Evolutionary conservation across 2,329 filamentous ascomycete genomes (phyloP).

Genomic region (Colletotrichum scovillei): DNA sequence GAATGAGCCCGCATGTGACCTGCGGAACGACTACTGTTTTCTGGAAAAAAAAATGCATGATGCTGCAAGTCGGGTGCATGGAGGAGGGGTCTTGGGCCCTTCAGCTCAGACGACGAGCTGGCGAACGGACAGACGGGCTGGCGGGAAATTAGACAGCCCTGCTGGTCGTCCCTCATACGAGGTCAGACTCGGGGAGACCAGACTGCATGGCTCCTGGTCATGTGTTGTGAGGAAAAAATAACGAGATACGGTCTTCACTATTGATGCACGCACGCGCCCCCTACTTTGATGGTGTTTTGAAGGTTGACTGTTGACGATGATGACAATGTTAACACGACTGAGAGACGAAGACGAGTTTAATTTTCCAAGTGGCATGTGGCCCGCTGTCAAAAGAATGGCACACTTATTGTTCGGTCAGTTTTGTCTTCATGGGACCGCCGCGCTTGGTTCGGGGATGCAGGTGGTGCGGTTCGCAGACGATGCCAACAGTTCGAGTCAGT

Average conservation of each 20-base stretch:
- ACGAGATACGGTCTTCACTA: constrained; percentile 13
- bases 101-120: constrained; percentile 29
- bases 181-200: constrained; percentile 10
- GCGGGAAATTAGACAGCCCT: constrained; percentile 5
- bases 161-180: constrained; percentile 11
- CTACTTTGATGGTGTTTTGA: neutral
- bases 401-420: neutral
- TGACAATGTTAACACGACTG: neutral
- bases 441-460: neutral
- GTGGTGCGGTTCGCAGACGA: neutral
- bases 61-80: constrained; percentile 22
- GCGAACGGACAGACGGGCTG: constrained; percentile 23
- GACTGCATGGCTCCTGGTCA: neutral
- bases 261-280: constrained; percentile 4
- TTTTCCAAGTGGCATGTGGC: constrained; percentile 13
- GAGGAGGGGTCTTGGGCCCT: constrained; percentile 28
- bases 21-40: constrained; percentile 7
- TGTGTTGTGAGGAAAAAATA: constrained; percentile 1
- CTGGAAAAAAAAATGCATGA: constrained; percentile 17
- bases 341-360: neutral
- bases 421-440: neutral
- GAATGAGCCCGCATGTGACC: constrained; percentile 11
- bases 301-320: neutral
- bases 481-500: neutral
- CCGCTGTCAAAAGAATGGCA: constrained; percentile 7